Evolutionary conservation across 2,329 filamentous ascomycete genomes (phyloP), one percentile per base, ranked within the genome.

Genomic region (Periglandula ipomoeae): DNA sequence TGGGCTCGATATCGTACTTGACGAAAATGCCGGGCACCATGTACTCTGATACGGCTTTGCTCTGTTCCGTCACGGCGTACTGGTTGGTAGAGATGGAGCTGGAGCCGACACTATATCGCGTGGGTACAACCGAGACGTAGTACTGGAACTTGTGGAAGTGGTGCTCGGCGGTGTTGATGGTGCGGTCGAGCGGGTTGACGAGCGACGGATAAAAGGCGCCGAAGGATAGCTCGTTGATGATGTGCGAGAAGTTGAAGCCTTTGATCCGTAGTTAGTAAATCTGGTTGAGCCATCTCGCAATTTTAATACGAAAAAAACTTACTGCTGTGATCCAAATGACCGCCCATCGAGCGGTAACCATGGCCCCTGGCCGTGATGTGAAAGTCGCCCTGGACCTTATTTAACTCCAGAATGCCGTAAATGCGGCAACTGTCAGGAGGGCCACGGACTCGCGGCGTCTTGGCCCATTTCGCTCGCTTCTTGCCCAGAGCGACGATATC

Each of bases 91-190:
- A 81, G 62, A 98, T 82, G 47, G 82, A 84, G 59, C 79, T 78
- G 27, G 68, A 65, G 42, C 74, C 75, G 51, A 85, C 76, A 65
- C 81, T 89, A 75, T 97, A 98, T 60, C 94, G 80, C 5, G 93
- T 98, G 2, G 93, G 93, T 2, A 98, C 93, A 34, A 98, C 78
- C 35, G 87, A 95, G 62, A 97, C 76, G 72, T 93, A 97, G 78
- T 98, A 98, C 69, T 98, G 93, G 73, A 89, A 97, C 69, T 93
- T 94, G 79, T 91, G 85, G 74, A 96, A 97, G 73, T 95, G 78
- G 52, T 68, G 65, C 15, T 74, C 63, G n/a, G 87, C 91, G 3
- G 75, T 69, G 60, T 90, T 87, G 67, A 90, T 81, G 40, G 93
- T 97, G 56, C 85, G 84, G 71, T 97, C 93, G 60, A 98, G 87